Conservation (phyloP, 768 basidiomycete species). For the Trametes cubensis region DNA sequence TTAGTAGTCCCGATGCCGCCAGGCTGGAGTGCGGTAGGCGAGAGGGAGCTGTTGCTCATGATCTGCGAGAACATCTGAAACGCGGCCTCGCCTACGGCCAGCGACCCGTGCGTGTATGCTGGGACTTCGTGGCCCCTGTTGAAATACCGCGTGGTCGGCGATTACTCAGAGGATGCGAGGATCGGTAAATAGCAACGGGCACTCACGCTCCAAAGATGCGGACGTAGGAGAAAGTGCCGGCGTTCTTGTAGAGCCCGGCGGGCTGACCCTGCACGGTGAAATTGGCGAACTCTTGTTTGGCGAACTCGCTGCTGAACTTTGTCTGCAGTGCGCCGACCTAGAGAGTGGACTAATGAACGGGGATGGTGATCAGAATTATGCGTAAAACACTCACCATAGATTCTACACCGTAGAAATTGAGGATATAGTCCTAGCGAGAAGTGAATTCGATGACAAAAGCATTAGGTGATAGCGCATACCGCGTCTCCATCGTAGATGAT, state of each 20-base stretch:
- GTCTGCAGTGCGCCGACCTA: conserved; percentile 53
- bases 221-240: conserved; percentile 58
- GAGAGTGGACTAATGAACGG: neutral
- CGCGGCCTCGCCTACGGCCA: conserved; percentile 30
- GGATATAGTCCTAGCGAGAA: conserved; percentile 46
- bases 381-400: conserved; percentile 46
- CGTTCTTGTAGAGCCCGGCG: conserved; percentile 60
- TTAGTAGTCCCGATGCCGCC: neutral
- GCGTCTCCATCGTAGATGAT: conserved; percentile 60
- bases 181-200: neutral
- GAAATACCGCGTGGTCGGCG: neutral
- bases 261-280: conserved; percentile 53
- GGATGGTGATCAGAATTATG: neutral
- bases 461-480: conserved; percentile 35
- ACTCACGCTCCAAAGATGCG: conserved; percentile 44
- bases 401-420: conserved; percentile 59
- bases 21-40: conserved; percentile 24
- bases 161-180: neutral
- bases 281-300: conserved; percentile 45
- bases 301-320: conserved; percentile 45
- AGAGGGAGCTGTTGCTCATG: conserved; percentile 31
- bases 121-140: conserved; percentile 36
- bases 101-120: conserved; percentile 31
- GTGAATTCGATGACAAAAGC: neutral
- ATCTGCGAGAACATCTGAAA: conserved; percentile 38